Conservation (phyloP, 129 eudicot species). For the Apium graveolens region DNA sequence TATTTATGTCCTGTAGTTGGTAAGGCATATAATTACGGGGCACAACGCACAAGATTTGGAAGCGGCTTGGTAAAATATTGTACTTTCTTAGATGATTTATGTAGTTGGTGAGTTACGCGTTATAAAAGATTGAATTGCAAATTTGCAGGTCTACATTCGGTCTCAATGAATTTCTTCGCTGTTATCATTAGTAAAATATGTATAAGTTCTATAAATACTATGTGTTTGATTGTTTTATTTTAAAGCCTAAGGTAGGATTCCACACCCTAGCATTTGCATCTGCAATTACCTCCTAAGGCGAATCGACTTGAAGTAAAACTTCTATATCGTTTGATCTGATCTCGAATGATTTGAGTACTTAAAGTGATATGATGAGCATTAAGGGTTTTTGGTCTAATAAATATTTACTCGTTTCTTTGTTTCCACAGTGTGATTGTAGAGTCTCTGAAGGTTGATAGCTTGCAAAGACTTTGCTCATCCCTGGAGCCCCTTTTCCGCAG, state of each 20-base stretch:
- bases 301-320: background rate
- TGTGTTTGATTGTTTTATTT: background rate
- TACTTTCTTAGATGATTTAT: background rate
- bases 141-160: background rate
- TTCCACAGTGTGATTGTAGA: constrained; percentile 45
- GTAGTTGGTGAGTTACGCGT: background rate
- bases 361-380: background rate
- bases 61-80: background rate
- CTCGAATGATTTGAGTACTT: background rate
- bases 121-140: background rate
- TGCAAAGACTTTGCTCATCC: constrained; percentile 49
- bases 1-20: background rate
- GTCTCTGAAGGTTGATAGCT: constrained; percentile 49
- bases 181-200: background rate
- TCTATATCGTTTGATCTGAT: background rate
- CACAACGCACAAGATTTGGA: background rate
- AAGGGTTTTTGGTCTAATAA: background rate
- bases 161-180: background rate
- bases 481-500: constrained; percentile 52
- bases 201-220: background rate
- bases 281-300: background rate
- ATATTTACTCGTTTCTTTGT: background rate
- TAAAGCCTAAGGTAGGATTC: background rate
- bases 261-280: background rate
- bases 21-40: background rate